These are phyloP conservation scores for Trichoderma koningiopsis DNA, from an alignment of 2,329 filamentous ascomycete genomes.

Conservation along the genomic window DNA sequence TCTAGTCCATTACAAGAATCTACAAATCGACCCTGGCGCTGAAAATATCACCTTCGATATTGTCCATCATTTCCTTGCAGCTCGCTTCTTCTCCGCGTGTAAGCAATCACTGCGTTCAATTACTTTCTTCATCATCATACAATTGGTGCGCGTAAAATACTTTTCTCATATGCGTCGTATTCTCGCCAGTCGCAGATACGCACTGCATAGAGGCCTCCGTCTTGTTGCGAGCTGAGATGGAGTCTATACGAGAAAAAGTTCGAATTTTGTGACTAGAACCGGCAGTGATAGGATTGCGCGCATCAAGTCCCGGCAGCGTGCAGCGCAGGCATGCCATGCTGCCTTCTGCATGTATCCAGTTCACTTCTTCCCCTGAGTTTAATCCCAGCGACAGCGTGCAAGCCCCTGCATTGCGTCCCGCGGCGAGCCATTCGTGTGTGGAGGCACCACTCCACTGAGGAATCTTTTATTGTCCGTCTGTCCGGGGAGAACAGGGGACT, in stretches of 20 bases:
- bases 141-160: not conserved
- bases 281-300: not conserved
- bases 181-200: not conserved
- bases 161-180: not conserved
- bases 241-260: not conserved
- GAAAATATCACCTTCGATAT: not conserved
- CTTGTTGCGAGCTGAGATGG: not conserved
- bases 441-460: conserved; percentile 16
- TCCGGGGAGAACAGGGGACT: conserved; percentile 3
- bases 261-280: not conserved
- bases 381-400: conserved; percentile 1
- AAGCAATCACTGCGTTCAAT: not conserved
- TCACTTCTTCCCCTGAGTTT: conserved; percentile 1
- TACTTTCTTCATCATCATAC: not conserved
- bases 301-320: not conserved
- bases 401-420: not conserved
- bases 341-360: not conserved
- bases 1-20: not conserved
- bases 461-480: conserved; percentile 9
- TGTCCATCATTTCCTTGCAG: not conserved
- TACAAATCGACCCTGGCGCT: not conserved
- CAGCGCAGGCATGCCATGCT: not conserved
- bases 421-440: not conserved
- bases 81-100: too few species aligned
- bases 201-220: not conserved